phyloP scores from a whole-genome alignment of 306 rosid species.

The Vigna mungo region DNA sequence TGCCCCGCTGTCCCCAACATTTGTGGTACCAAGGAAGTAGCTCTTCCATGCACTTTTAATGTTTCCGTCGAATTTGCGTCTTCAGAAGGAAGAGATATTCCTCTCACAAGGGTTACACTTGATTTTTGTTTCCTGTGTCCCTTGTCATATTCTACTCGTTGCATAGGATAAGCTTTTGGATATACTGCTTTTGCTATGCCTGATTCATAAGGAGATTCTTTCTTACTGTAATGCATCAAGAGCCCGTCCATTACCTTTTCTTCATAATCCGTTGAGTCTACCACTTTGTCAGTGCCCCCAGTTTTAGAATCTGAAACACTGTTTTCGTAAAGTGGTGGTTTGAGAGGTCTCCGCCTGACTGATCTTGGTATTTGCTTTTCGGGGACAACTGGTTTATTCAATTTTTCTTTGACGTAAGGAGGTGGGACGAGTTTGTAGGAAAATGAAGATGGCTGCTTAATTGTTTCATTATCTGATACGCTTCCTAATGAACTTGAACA shows the following conservation, averaged over 20 bases:
- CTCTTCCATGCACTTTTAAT: conserved; percentile 30
- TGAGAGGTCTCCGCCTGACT: conserved; percentile 61
- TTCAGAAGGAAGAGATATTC: conserved; percentile 53
- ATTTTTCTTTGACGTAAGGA: conserved; percentile 60
- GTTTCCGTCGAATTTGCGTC: conserved; percentile 3
- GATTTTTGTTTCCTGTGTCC: conserved; percentile 32
- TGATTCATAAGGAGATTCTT: conserved; percentile 29
- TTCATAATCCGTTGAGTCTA: not conserved
- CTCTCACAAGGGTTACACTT: conserved; percentile 37
- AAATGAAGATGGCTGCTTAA: conserved; percentile 52
- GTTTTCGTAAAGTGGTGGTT: conserved; percentile 35
- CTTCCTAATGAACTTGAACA: conserved; percentile 62
- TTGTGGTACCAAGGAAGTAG: conserved; percentile 57
- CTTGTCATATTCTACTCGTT: conserved; percentile 27
- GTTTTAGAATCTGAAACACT: conserved; percentile 2
- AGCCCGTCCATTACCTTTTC: conserved; percentile 40
- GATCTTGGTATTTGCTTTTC: conserved; percentile 67
- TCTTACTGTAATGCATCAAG: conserved; percentile 42
- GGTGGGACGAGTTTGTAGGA: conserved; percentile 50
- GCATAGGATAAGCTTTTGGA: conserved; percentile 32
- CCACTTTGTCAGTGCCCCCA: not conserved
- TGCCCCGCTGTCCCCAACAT: conserved; percentile 42
- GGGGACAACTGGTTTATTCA: conserved; percentile 32
- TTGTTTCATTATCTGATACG: conserved; percentile 55
- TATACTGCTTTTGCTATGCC: conserved; percentile 34